Evolutionary conservation across 257 asterid genomes (phyloP).

Genomic region (Dorcoceras hygrometricum): DNA sequence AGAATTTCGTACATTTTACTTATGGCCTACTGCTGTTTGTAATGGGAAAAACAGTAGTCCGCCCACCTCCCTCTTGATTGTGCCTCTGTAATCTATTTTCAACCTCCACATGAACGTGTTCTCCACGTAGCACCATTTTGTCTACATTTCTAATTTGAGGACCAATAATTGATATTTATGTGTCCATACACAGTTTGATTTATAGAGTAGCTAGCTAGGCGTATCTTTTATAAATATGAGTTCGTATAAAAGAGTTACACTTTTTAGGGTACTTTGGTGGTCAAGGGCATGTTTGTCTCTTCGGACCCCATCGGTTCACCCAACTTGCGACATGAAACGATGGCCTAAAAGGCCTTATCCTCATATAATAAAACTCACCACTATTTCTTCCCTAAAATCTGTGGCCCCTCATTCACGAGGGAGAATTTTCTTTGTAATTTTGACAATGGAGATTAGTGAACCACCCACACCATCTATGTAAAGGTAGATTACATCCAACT

Average conservation of each 20-base stretch:
- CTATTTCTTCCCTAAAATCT: constrained; percentile 25
- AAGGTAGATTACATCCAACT: constrained; percentile 24
- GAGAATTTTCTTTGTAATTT: constrained; percentile 18
- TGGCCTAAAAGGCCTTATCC: constrained; percentile 53
- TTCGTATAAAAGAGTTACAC: constrained; percentile 34
- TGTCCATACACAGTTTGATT: too few species aligned
- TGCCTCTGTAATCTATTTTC: constrained; percentile 32
- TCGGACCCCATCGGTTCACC: constrained; percentile 38
- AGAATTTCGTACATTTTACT: constrained; percentile 10
- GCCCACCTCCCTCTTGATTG: too few species aligned
- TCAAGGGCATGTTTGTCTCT: constrained; percentile 28
- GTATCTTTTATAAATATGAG: constrained; percentile 30
- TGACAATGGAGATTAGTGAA: constrained; percentile 30
- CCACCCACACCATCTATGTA: constrained; percentile 9
- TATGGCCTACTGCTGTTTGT: constrained; percentile 48
- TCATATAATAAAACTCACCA: constrained; percentile 42
- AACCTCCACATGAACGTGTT: constrained; percentile 55
- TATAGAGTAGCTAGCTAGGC: constrained; percentile 6
- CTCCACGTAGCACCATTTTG: too few species aligned
- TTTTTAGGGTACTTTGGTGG: constrained; percentile 42
- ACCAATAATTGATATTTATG: too few species aligned
- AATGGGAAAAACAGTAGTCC: constrained; percentile 33
- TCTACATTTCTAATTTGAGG: too few species aligned
- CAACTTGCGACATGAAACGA: constrained; percentile 48
- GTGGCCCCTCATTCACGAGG: constrained; percentile 28